Evolutionary conservation across 129 eudicot species (phyloP).

Genomic region (Sambucus nigra): DNA sequence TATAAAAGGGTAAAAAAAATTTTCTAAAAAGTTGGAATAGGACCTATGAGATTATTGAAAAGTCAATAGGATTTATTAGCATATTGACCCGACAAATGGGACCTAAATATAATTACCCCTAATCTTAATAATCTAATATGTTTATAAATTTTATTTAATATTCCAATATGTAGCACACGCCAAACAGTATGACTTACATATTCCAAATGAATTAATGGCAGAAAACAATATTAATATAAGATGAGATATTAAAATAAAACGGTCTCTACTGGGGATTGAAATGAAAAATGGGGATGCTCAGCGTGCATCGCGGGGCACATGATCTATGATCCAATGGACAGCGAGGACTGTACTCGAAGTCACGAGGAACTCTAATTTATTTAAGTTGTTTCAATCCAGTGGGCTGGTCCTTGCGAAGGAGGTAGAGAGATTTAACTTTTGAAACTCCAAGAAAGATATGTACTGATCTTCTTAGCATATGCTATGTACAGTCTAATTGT

Average conservation of each 20-base stretch:
- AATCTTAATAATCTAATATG: too few species aligned
- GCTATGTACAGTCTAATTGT: too few species aligned
- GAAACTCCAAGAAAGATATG: neutral
- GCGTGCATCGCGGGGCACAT: slow-evolving; percentile 15
- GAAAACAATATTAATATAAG: neutral
- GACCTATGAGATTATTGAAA: too few species aligned
- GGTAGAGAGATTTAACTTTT: neutral
- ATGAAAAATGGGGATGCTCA: slow-evolving; percentile 3
- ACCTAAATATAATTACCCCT: too few species aligned
- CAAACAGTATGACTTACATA: too few species aligned
- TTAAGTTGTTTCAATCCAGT: neutral
- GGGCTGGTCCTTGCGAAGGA: neutral
- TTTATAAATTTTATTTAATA: too few species aligned
- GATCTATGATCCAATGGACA: slow-evolving; percentile 11
- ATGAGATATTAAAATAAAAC: neutral
- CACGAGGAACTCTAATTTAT: slow-evolving; percentile 4
- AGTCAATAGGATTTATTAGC: too few species aligned
- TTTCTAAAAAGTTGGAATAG: too few species aligned
- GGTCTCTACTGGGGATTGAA: neutral
- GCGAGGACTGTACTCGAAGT: slow-evolving; percentile 11
- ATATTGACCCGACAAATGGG: too few species aligned
- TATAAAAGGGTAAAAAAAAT: too few species aligned
- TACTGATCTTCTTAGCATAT: slow-evolving; percentile 1
- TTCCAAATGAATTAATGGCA: too few species aligned
- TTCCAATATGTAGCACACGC: too few species aligned